Conservation (phyloP, 1,284 basidiomycete species). For the Puccinia coronata region DNA sequence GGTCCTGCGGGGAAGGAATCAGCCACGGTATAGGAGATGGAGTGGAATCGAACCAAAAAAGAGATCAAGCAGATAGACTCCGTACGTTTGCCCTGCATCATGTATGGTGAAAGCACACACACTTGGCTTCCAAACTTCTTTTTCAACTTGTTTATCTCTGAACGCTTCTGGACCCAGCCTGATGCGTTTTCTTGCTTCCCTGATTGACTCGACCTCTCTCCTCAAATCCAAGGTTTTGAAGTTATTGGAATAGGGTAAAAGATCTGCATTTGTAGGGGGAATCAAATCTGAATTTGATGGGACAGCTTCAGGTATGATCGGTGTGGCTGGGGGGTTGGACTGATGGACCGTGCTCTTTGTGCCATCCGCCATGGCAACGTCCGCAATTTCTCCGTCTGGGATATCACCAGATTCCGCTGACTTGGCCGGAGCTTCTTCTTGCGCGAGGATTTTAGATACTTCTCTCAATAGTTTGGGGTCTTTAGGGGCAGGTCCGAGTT, state of each 20-base stretch:
- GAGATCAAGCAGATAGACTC: slow-evolving; percentile 48
- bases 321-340: slow-evolving; percentile 24
- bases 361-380: slow-evolving; percentile 50
- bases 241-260: slow-evolving; percentile 74
- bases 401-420: slow-evolving; percentile 52
- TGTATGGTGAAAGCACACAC: slow-evolving; percentile 90
- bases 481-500: slow-evolving; percentile 77
- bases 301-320: slow-evolving; percentile 28
- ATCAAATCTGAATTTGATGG: slow-evolving; percentile 50
- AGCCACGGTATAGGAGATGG: slow-evolving; percentile 19
- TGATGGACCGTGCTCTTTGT: slow-evolving; percentile 29
- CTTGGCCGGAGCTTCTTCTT: slow-evolving; percentile 52
- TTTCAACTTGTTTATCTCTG: slow-evolving; percentile 31
- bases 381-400: slow-evolving; percentile 42
- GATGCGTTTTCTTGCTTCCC: slow-evolving; percentile 87
- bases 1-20: slow-evolving; percentile 22
- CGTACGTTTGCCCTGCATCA: slow-evolving; percentile 84
- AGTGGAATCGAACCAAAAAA: slow-evolving; percentile 15
- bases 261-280: slow-evolving; percentile 70
- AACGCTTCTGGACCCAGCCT: slow-evolving; percentile 72
- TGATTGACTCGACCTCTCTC: slow-evolving; percentile 83
- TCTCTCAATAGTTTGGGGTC: slow-evolving; percentile 76
- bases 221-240: slow-evolving; percentile 87
- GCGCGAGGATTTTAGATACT: slow-evolving; percentile 68
- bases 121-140: slow-evolving; percentile 65